Percentiles rank a stretch among this genome's conserved stretches.
Conservation (phyloP, 2,329 filamentous ascomycete genomes). For the Microcera coccophila region DNA sequence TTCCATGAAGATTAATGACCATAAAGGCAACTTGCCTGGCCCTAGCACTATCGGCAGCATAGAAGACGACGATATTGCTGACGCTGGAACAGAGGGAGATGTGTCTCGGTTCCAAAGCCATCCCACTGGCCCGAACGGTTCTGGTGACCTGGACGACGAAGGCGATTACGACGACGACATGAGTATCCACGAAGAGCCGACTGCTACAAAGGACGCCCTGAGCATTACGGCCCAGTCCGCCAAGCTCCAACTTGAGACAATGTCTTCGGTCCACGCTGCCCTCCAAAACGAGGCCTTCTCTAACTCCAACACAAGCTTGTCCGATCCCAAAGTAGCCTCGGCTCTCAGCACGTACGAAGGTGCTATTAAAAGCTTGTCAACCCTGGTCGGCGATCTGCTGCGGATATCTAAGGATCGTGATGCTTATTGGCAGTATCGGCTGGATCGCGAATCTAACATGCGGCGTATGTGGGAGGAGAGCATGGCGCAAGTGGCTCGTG, state of each 20-base stretch:
- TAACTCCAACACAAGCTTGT: constrained; percentile 68
- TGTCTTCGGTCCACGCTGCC: constrained; percentile 80
- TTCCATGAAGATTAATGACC: constrained; percentile 26
- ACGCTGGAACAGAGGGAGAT: constrained; percentile 45
- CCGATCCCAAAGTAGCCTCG: constrained; percentile 70
- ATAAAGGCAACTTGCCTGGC: constrained; percentile 35
- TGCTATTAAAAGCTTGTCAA: constrained; percentile 82
- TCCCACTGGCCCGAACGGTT: constrained; percentile 31
- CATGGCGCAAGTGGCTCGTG: constrained; percentile 92
- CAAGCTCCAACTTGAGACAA: constrained; percentile 84
- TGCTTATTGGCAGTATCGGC: constrained; percentile 91
- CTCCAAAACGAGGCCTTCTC: constrained; percentile 63
- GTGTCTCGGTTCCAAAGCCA: constrained; percentile 36
- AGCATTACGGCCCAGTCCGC: constrained; percentile 96
- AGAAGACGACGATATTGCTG: constrained; percentile 51
- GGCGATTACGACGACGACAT: constrained; percentile 70
- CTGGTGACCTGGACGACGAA: constrained; percentile 61
- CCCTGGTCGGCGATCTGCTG: constrained; percentile 77
- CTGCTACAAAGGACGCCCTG: constrained; percentile 85
- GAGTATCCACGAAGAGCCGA: constrained; percentile 69
- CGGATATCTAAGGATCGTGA: constrained; percentile 93
- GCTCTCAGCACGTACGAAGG: constrained; percentile 83
- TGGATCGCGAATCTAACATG: constrained; percentile 88
- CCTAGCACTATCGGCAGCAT: constrained; percentile 46
- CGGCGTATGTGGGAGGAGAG: constrained; percentile 98